Evolutionary conservation across 2,329 filamentous ascomycete species (phyloP).

Genomic region (Colletotrichum sp.): DNA sequence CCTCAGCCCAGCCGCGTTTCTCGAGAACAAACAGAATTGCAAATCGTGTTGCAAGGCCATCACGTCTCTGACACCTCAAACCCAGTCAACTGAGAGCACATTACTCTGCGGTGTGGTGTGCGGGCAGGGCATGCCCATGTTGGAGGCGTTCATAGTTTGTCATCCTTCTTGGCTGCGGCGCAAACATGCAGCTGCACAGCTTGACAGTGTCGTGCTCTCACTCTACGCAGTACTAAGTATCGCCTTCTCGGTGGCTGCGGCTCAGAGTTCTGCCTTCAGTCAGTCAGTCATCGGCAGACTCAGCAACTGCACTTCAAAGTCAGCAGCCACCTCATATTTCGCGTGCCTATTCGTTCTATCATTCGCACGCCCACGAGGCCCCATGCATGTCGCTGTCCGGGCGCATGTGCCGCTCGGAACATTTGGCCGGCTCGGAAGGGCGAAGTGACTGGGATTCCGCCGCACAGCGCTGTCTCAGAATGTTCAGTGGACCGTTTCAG

Average conservation of each 20-base stretch:
- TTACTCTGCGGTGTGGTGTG: background rate
- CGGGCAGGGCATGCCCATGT: background rate
- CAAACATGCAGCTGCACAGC: background rate
- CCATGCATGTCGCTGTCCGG: background rate
- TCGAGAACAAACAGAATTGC: background rate
- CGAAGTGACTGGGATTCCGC: background rate
- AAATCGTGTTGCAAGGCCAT: slow-evolving; percentile 2
- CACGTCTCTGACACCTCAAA: background rate
- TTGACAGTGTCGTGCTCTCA: background rate
- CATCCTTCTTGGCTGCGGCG: background rate
- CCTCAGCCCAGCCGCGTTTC: background rate
- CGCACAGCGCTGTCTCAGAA: slow-evolving; percentile 10
- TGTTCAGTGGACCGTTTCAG: slow-evolving; percentile 9
- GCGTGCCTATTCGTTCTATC: background rate
- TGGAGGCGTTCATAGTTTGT: background rate
- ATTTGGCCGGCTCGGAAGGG: background rate
- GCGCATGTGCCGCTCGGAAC: background rate
- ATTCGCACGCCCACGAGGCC: background rate
- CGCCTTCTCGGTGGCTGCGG: background rate
- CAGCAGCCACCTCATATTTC: background rate
- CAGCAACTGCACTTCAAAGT: background rate
- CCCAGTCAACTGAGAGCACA: background rate
- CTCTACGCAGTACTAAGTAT: background rate
- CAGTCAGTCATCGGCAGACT: background rate
- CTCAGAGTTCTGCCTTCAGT: background rate